phyloP scores from a whole-genome alignment of 1,139 yeast species.

The Citeromyces hawaiiensis region DNA sequence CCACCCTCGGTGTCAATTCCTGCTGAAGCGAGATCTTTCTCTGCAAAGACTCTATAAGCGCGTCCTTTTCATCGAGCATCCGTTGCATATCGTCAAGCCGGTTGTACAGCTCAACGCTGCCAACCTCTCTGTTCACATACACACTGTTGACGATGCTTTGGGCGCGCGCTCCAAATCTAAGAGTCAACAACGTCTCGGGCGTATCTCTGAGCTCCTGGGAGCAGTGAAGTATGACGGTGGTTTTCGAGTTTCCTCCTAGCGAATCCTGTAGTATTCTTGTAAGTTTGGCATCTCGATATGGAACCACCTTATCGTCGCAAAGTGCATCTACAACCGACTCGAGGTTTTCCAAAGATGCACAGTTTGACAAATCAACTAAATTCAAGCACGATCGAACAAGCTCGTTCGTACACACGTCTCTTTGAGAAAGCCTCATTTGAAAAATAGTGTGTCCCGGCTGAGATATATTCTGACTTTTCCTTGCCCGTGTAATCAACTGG shows the following conservation, averaged over 20 bases:
- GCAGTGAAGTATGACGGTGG: slow-evolving; percentile 67
- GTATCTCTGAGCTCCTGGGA: slow-evolving; percentile 55
- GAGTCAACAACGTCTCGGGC: slow-evolving; percentile 61
- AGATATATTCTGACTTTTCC: slow-evolving; percentile 13
- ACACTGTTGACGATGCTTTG: slow-evolving; percentile 59
- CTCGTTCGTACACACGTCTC: slow-evolving; percentile 8
- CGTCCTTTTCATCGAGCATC: slow-evolving; percentile 28
- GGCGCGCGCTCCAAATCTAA: slow-evolving; percentile 74
- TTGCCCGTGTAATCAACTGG: neutral
- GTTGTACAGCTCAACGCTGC: slow-evolving; percentile 38
- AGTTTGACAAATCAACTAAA: neutral
- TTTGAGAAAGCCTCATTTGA: slow-evolving; percentile 52
- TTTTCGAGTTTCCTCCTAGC: slow-evolving; percentile 77
- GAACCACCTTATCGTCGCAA: slow-evolving; percentile 18
- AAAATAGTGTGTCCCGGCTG: slow-evolving; percentile 34
- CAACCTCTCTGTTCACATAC: slow-evolving; percentile 55
- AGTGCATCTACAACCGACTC: neutral
- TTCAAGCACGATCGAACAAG: neutral
- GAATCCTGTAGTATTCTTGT: slow-evolving; percentile 79
- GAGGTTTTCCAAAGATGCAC: neutral
- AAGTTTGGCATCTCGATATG: slow-evolving; percentile 74
- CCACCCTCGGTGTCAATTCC: slow-evolving; percentile 33
- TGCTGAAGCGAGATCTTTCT: slow-evolving; percentile 21
- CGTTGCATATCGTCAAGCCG: slow-evolving; percentile 34
- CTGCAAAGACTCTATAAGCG: slow-evolving; percentile 35